These are phyloP conservation scores for Sporisorium scitamineum DNA, from an alignment of 1,284 basidiomycete genomes.

Conservation along the genomic window DNA sequence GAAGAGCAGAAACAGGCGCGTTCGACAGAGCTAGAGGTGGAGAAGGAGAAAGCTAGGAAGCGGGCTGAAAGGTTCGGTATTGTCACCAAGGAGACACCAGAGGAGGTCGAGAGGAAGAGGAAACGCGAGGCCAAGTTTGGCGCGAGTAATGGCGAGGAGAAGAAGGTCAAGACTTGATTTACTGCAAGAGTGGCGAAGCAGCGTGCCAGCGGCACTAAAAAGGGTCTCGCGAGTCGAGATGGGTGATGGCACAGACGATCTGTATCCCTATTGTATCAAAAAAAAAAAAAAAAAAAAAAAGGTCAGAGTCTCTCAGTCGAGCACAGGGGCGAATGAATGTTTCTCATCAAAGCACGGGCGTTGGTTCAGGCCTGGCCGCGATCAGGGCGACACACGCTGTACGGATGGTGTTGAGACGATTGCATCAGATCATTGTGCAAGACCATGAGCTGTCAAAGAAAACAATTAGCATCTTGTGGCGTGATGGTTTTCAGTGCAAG, in stretches of 20 bases:
- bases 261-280: neutral
- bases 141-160: slow-evolving; percentile 1
- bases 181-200: neutral
- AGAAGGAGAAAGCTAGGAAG: slow-evolving; percentile 47
- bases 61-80: slow-evolving; percentile 62
- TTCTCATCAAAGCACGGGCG: neutral
- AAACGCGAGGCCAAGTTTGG: slow-evolving; percentile 15
- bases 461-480: neutral
- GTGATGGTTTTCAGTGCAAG: neutral
- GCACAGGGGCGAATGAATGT: neutral
- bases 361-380: neutral
- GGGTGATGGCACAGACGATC: neutral
- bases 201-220: neutral
- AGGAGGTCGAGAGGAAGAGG: slow-evolving; percentile 51
- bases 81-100: neutral
- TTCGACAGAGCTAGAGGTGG: slow-evolving; percentile 30
- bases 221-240: neutral
- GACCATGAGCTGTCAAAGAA: neutral
- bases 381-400: no score
- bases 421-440: no score
- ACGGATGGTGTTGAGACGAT: no score
- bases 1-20: slow-evolving; percentile 44
- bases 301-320: neutral
- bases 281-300: no score
- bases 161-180: slow-evolving; percentile 23